Evolutionary conservation across 2,329 filamentous ascomycete species (phyloP).

Genomic region (Gnomoniopsis smithogilvyi): DNA sequence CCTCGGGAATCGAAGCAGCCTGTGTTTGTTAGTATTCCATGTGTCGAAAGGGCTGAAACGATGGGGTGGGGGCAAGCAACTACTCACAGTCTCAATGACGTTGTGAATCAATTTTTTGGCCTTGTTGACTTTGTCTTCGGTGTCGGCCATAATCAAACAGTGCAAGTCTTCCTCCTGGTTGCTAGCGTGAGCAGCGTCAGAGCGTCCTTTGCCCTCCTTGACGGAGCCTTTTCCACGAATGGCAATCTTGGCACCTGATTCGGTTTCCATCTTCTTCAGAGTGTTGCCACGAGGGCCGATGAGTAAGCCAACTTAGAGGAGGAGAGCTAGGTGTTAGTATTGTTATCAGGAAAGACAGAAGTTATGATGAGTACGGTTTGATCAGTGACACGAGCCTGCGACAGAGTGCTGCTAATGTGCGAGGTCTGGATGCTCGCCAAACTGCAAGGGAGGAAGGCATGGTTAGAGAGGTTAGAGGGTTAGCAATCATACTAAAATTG

Average conservation of each 20-base stretch:
- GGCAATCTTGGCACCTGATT: constrained; percentile 97
- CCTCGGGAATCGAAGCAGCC: constrained; percentile 98
- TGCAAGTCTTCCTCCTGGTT: constrained; percentile 99
- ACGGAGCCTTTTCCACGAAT: constrained; percentile 99
- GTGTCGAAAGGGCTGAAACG: constrained; percentile 8
- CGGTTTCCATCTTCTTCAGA: constrained; percentile 98
- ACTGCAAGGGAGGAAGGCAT: constrained; percentile 42
- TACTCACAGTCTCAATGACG: constrained; percentile 91
- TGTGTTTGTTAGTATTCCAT: constrained; percentile 33
- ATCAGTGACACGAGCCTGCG: constrained; percentile 32
- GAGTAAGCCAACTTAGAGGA: constrained; percentile 95
- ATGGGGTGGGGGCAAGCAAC: background rate
- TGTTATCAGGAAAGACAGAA: constrained; percentile 32
- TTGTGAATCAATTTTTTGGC: constrained; percentile 98
- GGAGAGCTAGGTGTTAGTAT: constrained; percentile 91
- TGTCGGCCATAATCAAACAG: constrained; percentile 99
- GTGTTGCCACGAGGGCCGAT: constrained; percentile 99
- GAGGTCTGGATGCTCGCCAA: constrained; percentile 40
- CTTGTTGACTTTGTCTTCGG: constrained; percentile 99
- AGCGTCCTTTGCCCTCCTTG: constrained; percentile 98
- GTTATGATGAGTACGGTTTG: constrained; percentile 35
- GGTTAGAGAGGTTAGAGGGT: constrained; percentile 86
- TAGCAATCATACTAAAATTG: constrained; percentile 99
- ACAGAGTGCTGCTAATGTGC: constrained; percentile 24
- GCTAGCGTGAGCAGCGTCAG: constrained; percentile 97